A percentile compares a stretch with the other conserved stretches of the same genome.
Conservation (phyloP, 108 stramenopile species). For the Aureococcus anophagefferens region DNA sequence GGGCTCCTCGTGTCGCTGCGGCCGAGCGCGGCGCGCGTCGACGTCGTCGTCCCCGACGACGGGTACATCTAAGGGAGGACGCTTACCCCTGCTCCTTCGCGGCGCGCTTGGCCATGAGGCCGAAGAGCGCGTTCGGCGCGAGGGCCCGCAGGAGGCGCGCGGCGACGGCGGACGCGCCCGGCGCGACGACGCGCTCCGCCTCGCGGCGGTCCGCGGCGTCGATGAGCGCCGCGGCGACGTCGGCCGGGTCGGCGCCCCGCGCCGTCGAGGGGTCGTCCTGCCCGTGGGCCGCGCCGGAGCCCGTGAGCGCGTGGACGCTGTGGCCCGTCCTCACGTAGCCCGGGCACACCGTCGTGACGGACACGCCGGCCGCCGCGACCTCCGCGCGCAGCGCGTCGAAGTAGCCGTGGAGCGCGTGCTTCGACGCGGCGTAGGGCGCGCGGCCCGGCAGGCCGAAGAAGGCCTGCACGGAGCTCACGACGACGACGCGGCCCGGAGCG, state of each 20-base stretch:
- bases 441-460: conserved; percentile 9
- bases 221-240: background rate
- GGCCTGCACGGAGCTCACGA: conserved; percentile 9
- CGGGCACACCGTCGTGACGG: conserved; percentile 9
- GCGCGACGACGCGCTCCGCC: background rate
- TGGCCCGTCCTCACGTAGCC: conserved; percentile 11
- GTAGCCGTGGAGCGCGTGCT: conserved; percentile 20
- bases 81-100: too few species aligned
- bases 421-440: conserved; percentile 8
- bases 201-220: background rate
- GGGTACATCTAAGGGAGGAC: too few species aligned
- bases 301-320: conserved; percentile 9
- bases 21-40: too few species aligned
- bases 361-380: background rate
- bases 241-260: conserved; percentile 1
- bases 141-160: background rate
- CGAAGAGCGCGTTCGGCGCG: conserved; percentile 3
- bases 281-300: background rate
- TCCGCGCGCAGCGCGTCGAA: conserved; percentile 20
- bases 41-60: too few species aligned
- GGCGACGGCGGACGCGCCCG: background rate
- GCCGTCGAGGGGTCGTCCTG: conserved; percentile 7
- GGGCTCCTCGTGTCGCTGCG: too few species aligned
- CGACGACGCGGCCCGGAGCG: background rate
- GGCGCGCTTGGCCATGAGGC: conserved; percentile 4